Evolutionary conservation across 768 basidiomycete genomes (phyloP).

Genomic region (Austroboletus eburneus): DNA sequence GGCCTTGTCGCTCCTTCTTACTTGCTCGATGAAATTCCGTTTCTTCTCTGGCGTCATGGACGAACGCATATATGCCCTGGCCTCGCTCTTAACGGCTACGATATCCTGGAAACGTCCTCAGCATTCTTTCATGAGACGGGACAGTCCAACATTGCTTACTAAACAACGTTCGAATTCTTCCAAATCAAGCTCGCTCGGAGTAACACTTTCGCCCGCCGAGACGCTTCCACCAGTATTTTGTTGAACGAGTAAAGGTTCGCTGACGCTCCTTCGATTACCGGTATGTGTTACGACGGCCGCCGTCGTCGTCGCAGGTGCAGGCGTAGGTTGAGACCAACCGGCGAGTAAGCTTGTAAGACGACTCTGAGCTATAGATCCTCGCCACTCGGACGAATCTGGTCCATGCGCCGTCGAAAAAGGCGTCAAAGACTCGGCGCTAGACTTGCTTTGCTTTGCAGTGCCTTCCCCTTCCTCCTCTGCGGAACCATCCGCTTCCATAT

Average conservation of each 20-base stretch:
- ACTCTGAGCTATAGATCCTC: slow-evolving; percentile 50
- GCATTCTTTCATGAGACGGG: background rate
- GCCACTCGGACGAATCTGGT: slow-evolving; percentile 45
- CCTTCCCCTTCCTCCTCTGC: slow-evolving; percentile 47
- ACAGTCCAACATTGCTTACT: slow-evolving; percentile 40
- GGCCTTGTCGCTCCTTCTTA: slow-evolving; percentile 35
- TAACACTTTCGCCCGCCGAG: slow-evolving; percentile 27
- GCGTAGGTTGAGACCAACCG: slow-evolving; percentile 53
- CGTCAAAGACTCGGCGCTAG: slow-evolving; percentile 25
- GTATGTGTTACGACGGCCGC: slow-evolving; percentile 26
- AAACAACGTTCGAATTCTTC: slow-evolving; percentile 66
- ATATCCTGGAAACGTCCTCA: slow-evolving; percentile 49
- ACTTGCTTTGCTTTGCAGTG: slow-evolving; percentile 53
- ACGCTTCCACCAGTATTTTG: slow-evolving; percentile 36
- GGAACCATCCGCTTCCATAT: slow-evolving; percentile 10
- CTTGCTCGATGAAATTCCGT: slow-evolving; percentile 59
- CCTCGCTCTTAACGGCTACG: slow-evolving; percentile 68
- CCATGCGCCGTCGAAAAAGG: slow-evolving; percentile 11
- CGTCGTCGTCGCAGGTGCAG: slow-evolving; percentile 37
- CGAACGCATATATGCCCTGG: slow-evolving; percentile 60
- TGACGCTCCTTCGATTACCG: slow-evolving; percentile 57
- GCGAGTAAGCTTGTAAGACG: slow-evolving; percentile 66
- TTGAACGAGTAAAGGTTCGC: slow-evolving; percentile 63
- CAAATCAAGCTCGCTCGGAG: slow-evolving; percentile 32
- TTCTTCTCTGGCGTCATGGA: slow-evolving; percentile 59